Base-by-base conservation (phyloP, 495 filamentous ascomycete genomes). In the Penicillium turbatum region DNA sequence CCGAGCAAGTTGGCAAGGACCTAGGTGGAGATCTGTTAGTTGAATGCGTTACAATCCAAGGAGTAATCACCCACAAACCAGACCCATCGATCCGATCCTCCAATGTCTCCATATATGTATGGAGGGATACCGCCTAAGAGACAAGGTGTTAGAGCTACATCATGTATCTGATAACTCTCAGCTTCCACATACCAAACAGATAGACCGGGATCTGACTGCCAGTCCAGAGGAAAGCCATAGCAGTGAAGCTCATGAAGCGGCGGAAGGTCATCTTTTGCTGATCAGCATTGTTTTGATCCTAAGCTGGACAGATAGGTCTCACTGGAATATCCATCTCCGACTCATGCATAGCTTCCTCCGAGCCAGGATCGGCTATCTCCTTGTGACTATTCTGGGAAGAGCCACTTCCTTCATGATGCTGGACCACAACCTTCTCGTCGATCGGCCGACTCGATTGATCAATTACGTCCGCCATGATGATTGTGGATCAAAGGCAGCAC, bases 211-310 rank as follows among this genome's bases (percentile, higher is more conserved):
- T 84, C 55, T 86, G 82, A 56, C 80, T 83, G 31, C 80, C 82
- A 49, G 81, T 83, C 82, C 81, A 86, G 30, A 86, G 65, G 52
- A 86, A 84, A 8, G 80, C 81, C 82, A 86, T 84, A 35, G 82
- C 77, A 12, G 78, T 62, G 45, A 86, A 76, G 31, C 81, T 74
- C 77, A 85, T 80, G 59, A 84, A 73, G 9, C 79, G 71, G 24
- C 67, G 73, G 36, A 78, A 74, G 19, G 78, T 77, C 79, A 86
- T 82, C 79, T 84, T 49, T 30, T 11, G 9, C 15, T 13, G 2
- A 21, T 60, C 16, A 63, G 53, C 30, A 48, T 36, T n/a, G 7
- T 34, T 6, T 2, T 16, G 21, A 8, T 30, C 15, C 17, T 6
- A n/a, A 43, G 2, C 13, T 3, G 10, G 13, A 16, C 12, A 6